phyloP scores from a whole-genome alignment of 1,284 basidiomycete species.

The Leucoagaricus sp. region DNA sequence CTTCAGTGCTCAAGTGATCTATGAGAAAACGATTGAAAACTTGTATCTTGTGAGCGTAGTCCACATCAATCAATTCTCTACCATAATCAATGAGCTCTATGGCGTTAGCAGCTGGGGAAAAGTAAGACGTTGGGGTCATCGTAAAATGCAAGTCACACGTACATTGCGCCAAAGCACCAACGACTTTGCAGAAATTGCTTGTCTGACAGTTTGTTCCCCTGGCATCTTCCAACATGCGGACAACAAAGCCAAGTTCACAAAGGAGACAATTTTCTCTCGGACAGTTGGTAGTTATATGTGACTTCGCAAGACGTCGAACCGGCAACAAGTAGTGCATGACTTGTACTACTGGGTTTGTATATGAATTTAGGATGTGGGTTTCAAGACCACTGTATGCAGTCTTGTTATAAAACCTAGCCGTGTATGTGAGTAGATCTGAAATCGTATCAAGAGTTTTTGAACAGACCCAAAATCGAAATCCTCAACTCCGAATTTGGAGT shows the following conservation, averaged over 20 bases:
- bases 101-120: conserved; percentile 59
- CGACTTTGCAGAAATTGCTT: conserved; percentile 94
- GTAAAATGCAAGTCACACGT: conserved; percentile 17
- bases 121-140: conserved; percentile 1
- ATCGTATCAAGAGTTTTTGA: not conserved
- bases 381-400: conserved; percentile 92
- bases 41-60: conserved; percentile 91
- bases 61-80: conserved; percentile 66
- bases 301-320: conserved; percentile 82
- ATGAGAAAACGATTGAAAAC: conserved; percentile 93
- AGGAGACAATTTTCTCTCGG: conserved; percentile 89
- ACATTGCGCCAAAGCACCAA: conserved; percentile 83
- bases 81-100: conserved; percentile 92
- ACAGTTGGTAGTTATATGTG: conserved; percentile 89
- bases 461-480: conserved; percentile 96
- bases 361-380: conserved; percentile 97
- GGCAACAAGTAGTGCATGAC: conserved; percentile 85
- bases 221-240: conserved; percentile 95
- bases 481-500: conserved; percentile 98
- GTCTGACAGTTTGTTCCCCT: conserved; percentile 94
- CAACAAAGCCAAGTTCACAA: conserved; percentile 95
- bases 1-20: conserved; percentile 76
- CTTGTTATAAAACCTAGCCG: conserved; percentile 83
- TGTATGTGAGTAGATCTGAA: not conserved
- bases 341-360: conserved; percentile 93